These are phyloP conservation scores for Knufia petricola DNA, from an alignment of 2,329 filamentous ascomycete genomes.

Conservation along the genomic window DNA sequence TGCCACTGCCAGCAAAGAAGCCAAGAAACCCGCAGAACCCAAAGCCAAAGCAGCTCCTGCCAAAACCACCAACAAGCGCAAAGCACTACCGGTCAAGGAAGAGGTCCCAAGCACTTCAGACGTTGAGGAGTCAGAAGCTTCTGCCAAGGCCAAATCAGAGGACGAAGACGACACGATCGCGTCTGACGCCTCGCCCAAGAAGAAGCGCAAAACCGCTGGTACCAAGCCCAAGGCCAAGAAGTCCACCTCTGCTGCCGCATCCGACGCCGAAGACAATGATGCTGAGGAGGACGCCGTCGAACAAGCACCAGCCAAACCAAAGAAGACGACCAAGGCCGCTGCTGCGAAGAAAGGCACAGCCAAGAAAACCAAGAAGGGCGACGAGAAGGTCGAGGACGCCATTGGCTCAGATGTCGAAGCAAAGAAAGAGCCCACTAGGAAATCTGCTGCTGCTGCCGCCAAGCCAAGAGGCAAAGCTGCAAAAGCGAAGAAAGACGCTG, in stretches of 20 bases:
- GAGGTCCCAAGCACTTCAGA: constrained; percentile 1
- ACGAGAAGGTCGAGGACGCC: not conserved
- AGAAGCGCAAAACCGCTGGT: constrained; percentile 9
- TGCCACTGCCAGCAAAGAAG: not conserved
- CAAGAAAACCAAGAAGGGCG: constrained; percentile 1
- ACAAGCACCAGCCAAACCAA: not conserved
- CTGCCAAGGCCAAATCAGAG: constrained; percentile 9
- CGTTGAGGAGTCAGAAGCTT: constrained; percentile 13
- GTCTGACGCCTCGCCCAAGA: constrained; percentile 12
- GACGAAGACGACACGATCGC: constrained; percentile 1
- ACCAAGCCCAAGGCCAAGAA: not conserved
- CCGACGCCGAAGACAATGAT: not conserved
- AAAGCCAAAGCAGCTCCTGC: not conserved
- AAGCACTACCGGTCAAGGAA: constrained; percentile 5
- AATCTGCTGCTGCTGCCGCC: not conserved
- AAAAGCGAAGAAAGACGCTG: not conserved
- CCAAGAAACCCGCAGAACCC: constrained; percentile 3
- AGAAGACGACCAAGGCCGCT: not conserved
- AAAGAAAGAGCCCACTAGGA: not conserved
- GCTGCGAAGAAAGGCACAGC: not conserved
- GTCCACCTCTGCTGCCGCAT: not conserved
- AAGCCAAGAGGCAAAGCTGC: constrained; percentile 1
- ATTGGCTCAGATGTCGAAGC: not conserved
- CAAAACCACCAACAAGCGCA: constrained; percentile 10
- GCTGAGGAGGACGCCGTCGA: not conserved